These are phyloP conservation scores for Ceratocystis ficicola DNA, from an alignment of 2,329 filamentous ascomycete genomes.

Conservation along the genomic window DNA sequence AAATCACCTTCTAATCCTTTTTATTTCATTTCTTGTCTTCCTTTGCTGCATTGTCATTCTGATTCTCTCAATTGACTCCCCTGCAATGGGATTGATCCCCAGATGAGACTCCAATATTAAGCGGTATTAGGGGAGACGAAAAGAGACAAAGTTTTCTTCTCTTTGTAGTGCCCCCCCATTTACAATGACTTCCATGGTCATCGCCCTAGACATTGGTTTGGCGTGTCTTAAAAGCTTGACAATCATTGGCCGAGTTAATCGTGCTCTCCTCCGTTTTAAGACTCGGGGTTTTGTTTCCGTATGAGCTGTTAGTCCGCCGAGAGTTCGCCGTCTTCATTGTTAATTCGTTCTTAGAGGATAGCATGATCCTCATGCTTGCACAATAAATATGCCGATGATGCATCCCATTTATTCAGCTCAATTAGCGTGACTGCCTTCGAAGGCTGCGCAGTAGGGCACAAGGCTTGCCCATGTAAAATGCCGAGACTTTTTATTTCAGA, in stretches of 20 bases:
- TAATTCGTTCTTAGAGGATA: not conserved
- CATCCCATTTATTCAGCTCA: constrained; percentile 9
- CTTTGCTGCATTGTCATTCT: not conserved
- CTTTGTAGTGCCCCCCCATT: not conserved
- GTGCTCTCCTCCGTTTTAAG: not conserved
- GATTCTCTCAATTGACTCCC: not conserved
- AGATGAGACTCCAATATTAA: not conserved
- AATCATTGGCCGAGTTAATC: not conserved
- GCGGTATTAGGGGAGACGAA: not conserved
- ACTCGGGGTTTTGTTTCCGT: not conserved
- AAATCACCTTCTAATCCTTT: not conserved
- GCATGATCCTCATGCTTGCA: not conserved
- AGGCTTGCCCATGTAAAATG: not conserved
- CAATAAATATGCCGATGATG: constrained; percentile 11
- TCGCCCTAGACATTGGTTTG: not conserved
- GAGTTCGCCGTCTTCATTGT: not conserved
- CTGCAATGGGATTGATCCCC: not conserved
- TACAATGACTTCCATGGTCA: not conserved
- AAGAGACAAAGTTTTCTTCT: not conserved
- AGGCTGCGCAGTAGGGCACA: not conserved
- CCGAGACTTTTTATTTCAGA: not conserved
- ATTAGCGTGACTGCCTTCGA: not conserved
- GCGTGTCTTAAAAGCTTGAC: not conserved
- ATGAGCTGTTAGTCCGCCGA: not conserved
- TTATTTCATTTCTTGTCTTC: not conserved